Percentiles rank a stretch among this genome's conserved stretches.
phyloP scores from a whole-genome alignment of 2,329 filamentous ascomycete genomes.

The Dothistroma septosporum region DNA sequence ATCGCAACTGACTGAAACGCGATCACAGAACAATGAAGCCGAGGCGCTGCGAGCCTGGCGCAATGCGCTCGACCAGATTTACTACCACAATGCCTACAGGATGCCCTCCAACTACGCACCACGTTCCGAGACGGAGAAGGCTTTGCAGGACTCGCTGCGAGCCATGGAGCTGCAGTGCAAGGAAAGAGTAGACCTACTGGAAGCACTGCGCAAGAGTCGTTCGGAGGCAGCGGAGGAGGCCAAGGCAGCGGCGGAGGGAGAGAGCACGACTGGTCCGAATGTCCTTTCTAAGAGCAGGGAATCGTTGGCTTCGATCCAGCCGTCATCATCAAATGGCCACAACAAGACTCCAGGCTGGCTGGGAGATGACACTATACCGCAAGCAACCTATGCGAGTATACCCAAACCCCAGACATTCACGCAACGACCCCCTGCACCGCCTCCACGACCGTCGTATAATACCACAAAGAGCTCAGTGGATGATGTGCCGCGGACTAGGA shows the following conservation, averaged over 20 bases:
- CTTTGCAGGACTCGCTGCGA: conserved; percentile 73
- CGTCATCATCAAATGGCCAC: conserved; percentile 9
- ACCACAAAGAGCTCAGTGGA: conserved; percentile 46
- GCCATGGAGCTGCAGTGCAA: conserved; percentile 88
- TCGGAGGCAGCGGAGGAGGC: conserved; percentile 48
- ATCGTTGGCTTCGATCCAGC: conserved; percentile 19
- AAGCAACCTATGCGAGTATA: conserved; percentile 74
- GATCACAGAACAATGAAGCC: conserved; percentile 77
- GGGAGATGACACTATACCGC: conserved; percentile 75
- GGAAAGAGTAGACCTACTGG: conserved; percentile 83
- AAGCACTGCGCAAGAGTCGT: conserved; percentile 67
- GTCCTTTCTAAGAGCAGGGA: conserved; percentile 26
- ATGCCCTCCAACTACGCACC: conserved; percentile 65
- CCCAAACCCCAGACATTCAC: conserved; percentile 52
- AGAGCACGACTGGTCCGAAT: conserved; percentile 8
- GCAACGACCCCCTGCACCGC: conserved; percentile 22
- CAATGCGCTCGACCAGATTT: conserved; percentile 80
- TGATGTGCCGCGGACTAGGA: conserved; percentile 26
- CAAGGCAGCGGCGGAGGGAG: conserved; percentile 18
- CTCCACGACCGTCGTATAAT: conserved; percentile 46
- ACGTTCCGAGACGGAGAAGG: conserved; percentile 76
- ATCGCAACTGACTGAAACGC: conserved; percentile 42
- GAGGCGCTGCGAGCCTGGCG: conserved; percentile 91
- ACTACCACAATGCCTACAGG: conserved; percentile 75
- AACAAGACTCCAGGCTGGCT: conserved; percentile 55